Percentiles rank a stretch among this genome's conserved stretches.
Evolutionary conservation across 2,329 filamentous ascomycete species (phyloP).

Genomic region (Cytospora chrysosperma): DNA sequence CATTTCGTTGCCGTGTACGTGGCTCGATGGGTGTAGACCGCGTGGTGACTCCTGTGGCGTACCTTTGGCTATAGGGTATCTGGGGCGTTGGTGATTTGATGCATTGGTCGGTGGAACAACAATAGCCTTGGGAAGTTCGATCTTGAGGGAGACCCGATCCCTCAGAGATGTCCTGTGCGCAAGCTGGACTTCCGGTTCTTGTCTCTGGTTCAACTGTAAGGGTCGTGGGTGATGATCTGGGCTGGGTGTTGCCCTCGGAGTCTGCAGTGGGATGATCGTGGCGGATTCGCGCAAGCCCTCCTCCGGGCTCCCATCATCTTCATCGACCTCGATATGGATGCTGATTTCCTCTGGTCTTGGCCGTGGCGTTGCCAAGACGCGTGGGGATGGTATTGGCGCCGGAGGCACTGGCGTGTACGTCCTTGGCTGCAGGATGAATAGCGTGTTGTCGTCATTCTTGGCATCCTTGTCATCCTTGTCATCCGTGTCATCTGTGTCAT

Average conservation of each 20-base stretch:
- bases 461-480: conserved; percentile 10
- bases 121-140: conserved; percentile 52
- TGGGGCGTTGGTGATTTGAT: conserved; percentile 36
- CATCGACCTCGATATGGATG: conserved; percentile 23
- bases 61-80: conserved; percentile 13
- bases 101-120: conserved; percentile 48
- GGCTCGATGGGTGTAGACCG: conserved; percentile 42
- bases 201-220: conserved; percentile 20
- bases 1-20: conserved; percentile 48
- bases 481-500: conserved; percentile 1
- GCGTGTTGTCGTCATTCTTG: conserved; percentile 36
- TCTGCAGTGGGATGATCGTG: conserved; percentile 14
- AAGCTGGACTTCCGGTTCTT: conserved; percentile 25
- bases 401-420: conserved; percentile 56
- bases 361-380: conserved; percentile 28
- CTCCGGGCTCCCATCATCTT: conserved; percentile 13
- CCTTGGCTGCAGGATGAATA: conserved; percentile 56
- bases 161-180: conserved; percentile 48
- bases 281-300: conserved; percentile 22
- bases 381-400: conserved; percentile 48
- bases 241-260: conserved; percentile 1
- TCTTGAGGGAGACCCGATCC: conserved; percentile 54
- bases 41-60: conserved; percentile 17
- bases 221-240: conserved; percentile 11
- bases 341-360: conserved; percentile 22